These are phyloP conservation scores for Tranzscheliella williamsii DNA, from an alignment of 1,284 basidiomycete species.

Conservation along the genomic window DNA sequence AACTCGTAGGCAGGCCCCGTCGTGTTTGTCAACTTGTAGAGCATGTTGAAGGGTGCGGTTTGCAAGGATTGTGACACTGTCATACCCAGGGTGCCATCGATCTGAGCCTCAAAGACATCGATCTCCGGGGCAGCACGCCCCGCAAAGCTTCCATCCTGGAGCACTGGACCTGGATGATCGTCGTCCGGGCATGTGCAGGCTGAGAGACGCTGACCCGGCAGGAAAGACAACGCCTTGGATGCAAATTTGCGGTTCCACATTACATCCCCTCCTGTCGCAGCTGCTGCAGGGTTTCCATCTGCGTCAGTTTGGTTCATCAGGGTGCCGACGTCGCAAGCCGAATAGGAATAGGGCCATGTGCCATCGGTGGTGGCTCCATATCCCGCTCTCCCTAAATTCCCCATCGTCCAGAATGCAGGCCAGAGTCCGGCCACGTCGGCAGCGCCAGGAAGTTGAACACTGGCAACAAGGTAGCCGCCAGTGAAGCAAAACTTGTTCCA, in stretches of 20 bases:
- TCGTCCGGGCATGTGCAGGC: conserved; percentile 74
- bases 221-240: conserved; percentile 62
- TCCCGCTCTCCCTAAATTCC: conserved; percentile 66
- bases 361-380: conserved; percentile 66
- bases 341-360: conserved; percentile 70
- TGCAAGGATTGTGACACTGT: conserved; percentile 80
- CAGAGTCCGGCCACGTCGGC: conserved; percentile 64
- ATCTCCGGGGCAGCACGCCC: conserved; percentile 73
- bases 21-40: conserved; percentile 51
- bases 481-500: conserved; percentile 96
- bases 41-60: conserved; percentile 69
- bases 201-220: conserved; percentile 76
- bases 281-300: conserved; percentile 25
- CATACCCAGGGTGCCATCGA: conserved; percentile 38
- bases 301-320: conserved; percentile 53
- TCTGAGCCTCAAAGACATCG: conserved; percentile 71
- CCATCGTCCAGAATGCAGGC: conserved; percentile 76
- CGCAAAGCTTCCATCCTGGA: conserved; percentile 70
- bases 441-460: conserved; percentile 76
- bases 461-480: conserved; percentile 79
- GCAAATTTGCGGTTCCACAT: conserved; percentile 55
- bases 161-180: conserved; percentile 78
- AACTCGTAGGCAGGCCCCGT: conserved; percentile 49
- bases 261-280: conserved; percentile 32
- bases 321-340: conserved; percentile 50